A percentile compares a stretch with the other conserved stretches of the same genome.
phyloP scores from a whole-genome alignment of 495 filamentous ascomycete genomes.

The Annulohypoxylon stygium region DNA sequence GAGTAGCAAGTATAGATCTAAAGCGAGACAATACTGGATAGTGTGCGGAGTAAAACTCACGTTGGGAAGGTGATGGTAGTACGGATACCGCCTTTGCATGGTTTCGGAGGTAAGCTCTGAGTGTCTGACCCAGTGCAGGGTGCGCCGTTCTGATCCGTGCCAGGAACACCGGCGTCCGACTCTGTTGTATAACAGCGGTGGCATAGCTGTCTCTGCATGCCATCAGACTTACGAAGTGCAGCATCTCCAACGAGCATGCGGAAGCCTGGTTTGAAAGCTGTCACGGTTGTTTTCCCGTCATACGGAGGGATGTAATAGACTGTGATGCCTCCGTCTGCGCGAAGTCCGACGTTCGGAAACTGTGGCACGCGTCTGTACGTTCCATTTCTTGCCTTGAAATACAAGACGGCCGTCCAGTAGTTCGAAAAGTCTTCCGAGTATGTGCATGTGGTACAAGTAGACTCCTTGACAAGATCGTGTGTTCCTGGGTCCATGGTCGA shows the following conservation, averaged over 20 bases:
- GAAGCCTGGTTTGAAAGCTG: constrained; percentile 59
- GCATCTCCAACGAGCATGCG: constrained; percentile 60
- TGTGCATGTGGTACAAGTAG: constrained; percentile 54
- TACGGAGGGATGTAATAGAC: constrained; percentile 61
- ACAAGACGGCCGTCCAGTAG: constrained; percentile 61
- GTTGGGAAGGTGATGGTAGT: constrained; percentile 58
- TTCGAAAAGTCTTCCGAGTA: constrained; percentile 58
- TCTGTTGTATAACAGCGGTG: constrained; percentile 47
- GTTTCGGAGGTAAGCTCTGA: constrained; percentile 38
- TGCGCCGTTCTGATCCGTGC: constrained; percentile 37
- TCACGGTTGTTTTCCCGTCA: constrained; percentile 53
- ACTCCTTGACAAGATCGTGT: constrained; percentile 51
- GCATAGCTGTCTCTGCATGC: constrained; percentile 49
- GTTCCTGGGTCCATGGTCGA: constrained; percentile 48
- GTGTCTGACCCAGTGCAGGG: constrained; percentile 49
- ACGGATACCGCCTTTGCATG: constrained; percentile 54
- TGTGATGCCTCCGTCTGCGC: constrained; percentile 56
- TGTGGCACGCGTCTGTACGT: constrained; percentile 57
- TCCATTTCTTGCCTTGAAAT: constrained; percentile 55
- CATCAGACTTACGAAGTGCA: constrained; percentile 48
- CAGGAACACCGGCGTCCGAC: constrained; percentile 38
- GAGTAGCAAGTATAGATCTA: neutral
- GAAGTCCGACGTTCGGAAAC: constrained; percentile 54
- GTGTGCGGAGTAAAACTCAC: constrained; percentile 2
- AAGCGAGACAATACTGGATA: neutral